A percentile compares a stretch with the other conserved stretches of the same genome.
Evolutionary conservation across 1,284 basidiomycete genomes (phyloP).

Genomic region (Rhizoctonia solani): DNA sequence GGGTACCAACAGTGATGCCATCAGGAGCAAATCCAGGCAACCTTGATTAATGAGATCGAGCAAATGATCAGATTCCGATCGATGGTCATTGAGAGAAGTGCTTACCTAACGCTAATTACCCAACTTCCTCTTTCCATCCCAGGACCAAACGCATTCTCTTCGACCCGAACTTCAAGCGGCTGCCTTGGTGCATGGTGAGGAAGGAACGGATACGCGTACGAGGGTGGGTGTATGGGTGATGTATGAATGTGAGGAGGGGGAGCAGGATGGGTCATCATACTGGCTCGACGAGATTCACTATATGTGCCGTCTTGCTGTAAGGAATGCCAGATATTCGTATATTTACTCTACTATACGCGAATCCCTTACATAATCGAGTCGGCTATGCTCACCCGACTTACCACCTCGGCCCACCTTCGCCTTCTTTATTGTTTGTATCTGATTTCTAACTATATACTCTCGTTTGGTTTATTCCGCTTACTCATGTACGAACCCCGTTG

Average conservation of each 20-base stretch:
- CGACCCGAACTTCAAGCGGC: constrained; percentile 15
- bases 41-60: not conserved
- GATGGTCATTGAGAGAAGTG: no score
- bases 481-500: no score
- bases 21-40: constrained; percentile 16
- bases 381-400: no score
- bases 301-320: no score
- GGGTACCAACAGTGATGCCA: constrained; percentile 20
- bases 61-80: not conserved
- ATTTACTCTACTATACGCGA: no score
- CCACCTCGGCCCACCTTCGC: no score
- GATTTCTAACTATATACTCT: no score
- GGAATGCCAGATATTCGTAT: no score
- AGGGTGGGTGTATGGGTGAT: constrained; percentile 5
- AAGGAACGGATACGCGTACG: constrained; percentile 27
- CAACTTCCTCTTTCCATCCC: constrained; percentile 3
- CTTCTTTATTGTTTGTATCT: no score
- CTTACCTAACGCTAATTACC: constrained; percentile 24
- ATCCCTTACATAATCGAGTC: no score
- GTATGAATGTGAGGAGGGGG: constrained; percentile 18
- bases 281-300: constrained; percentile 6
- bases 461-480: no score
- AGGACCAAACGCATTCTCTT: constrained; percentile 7
- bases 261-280: not conserved
- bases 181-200: constrained; percentile 21